phyloP scores from a whole-genome alignment of 345 rosid species.

The Eucalyptus albens region DNA sequence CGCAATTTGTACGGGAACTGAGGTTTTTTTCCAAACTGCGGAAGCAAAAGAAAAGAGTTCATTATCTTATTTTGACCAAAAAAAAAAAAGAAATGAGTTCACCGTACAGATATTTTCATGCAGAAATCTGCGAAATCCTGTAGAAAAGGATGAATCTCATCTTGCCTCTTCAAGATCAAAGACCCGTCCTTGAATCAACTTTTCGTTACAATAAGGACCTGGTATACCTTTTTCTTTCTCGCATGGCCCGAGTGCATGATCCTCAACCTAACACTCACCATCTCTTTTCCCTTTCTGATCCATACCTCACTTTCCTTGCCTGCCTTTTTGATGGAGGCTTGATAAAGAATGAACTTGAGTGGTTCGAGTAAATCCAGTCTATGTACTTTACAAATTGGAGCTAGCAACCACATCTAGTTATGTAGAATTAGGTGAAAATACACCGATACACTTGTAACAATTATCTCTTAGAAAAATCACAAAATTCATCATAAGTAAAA shows the following conservation, averaged over 20 bases:
- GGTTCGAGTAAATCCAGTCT: background rate
- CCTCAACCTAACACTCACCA: background rate
- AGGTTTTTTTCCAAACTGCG: background rate
- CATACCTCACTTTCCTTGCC: background rate
- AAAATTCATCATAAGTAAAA: background rate
- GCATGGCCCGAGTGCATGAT: background rate
- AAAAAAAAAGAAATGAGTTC: background rate
- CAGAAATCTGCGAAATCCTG: background rate
- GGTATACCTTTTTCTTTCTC: background rate
- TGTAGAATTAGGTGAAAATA: background rate
- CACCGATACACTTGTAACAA: background rate
- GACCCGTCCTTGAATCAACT: background rate
- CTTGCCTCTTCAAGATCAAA: background rate
- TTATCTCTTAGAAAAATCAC: background rate
- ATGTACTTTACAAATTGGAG: background rate
- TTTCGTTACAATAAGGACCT: background rate
- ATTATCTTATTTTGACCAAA: no score
- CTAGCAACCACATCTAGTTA: background rate
- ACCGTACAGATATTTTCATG: background rate
- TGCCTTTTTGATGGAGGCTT: background rate
- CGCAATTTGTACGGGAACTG: background rate
- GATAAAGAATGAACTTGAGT: background rate
- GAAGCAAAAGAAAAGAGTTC: background rate
- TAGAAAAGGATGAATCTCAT: background rate
- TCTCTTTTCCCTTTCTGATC: background rate